Evolutionary conservation across 2,329 filamentous ascomycete species (phyloP), one percentile per base, ranked within the genome.

Genomic region (Reticulascus tulasneorum): DNA sequence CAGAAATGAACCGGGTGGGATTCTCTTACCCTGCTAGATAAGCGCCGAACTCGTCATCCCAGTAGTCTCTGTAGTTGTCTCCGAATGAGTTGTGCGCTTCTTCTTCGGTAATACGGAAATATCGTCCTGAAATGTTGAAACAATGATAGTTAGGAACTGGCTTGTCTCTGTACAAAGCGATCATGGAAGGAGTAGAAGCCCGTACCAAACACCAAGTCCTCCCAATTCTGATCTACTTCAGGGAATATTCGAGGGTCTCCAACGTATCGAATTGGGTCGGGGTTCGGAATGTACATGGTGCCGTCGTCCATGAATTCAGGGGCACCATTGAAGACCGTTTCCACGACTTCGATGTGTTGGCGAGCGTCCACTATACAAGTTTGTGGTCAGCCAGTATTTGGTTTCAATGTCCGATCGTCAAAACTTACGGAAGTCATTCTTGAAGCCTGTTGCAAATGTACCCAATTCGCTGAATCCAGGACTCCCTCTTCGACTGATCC

Each of bases 171-270:
- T n/a, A n/a, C n/a, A n/a, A n/a, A n/a, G n/a, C n/a, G n/a, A n/a
- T n/a, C n/a, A n/a, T n/a, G n/a, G n/a, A n/a, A n/a, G n/a, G n/a
- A n/a, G n/a, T n/a, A n/a, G n/a, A n/a, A n/a, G n/a, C n/a, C n/a
- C n/a, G n/a, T n/a, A n/a, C n/a, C n/a, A n/a, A n/a, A n/a, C n/a
- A n/a, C n/a, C n/a, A n/a, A n/a, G n/a, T n/a, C n/a, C n/a, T 34
- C 10, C 23, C 31, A 34, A 24, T 34, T 34, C 17, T 18, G 9
- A 21, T 34, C 31, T 13, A 34, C 27, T n/a, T 34, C 31, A n/a
- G n/a, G n/a, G n/a, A n/a, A n/a, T 34, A 13, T 34, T 9, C 22
- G 25, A 13, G 31, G 16, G 18, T 17, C 16, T 18, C 31, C 31
- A 18, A 19, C 16, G 17, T 21, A 27, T 4, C n/a, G n/a, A n/a